These are phyloP conservation scores for Leccinum griseonigrum DNA, from an alignment of 1,284 basidiomycete species.

Conservation along the genomic window DNA sequence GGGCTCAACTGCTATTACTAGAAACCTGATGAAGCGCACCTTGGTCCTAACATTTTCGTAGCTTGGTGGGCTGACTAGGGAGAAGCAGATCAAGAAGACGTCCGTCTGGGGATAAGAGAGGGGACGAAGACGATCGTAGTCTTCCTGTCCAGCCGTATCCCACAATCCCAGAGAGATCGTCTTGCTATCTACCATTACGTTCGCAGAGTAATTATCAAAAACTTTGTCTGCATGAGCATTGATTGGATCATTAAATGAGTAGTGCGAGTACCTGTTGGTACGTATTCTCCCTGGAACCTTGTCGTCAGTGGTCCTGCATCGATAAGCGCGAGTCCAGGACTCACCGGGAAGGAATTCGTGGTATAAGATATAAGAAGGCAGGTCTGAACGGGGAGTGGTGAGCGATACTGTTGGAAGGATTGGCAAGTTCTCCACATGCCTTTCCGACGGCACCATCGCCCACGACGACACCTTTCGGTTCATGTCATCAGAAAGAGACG, in stretches of 20 bases:
- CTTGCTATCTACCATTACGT: conserved; percentile 99
- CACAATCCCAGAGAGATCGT: conserved; percentile 96
- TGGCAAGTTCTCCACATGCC: conserved; percentile 48
- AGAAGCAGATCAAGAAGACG: conserved; percentile 99
- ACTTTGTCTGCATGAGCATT: conserved; percentile 45
- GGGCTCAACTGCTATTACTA: conserved; percentile 7
- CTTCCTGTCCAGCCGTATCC: conserved; percentile 99
- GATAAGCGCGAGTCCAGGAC: conserved; percentile 31
- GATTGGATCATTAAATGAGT: conserved; percentile 1
- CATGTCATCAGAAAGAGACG: conserved; percentile 29
- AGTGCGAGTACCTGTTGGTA: conserved; percentile 77
- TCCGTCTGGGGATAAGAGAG: conserved; percentile 99
- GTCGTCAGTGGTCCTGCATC: conserved; percentile 18
- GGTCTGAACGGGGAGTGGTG: conserved; percentile 54
- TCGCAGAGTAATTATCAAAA: conserved; percentile 94
- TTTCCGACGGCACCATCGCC: conserved; percentile 99
- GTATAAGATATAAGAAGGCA: conserved; percentile 97
- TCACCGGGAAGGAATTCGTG: conserved; percentile 91
- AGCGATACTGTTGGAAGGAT: conserved; percentile 8
- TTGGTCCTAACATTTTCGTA: conserved; percentile 99
- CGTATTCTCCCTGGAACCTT: conserved; percentile 82
- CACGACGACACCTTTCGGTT: conserved; percentile 85
- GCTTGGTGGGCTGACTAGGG: conserved; percentile 93
- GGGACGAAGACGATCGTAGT: conserved; percentile 97
- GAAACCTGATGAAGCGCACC: conserved; percentile 43